Evolutionary conservation across 1,284 basidiomycete species (phyloP).

Genomic region (Apiotrichum montevideense): DNA sequence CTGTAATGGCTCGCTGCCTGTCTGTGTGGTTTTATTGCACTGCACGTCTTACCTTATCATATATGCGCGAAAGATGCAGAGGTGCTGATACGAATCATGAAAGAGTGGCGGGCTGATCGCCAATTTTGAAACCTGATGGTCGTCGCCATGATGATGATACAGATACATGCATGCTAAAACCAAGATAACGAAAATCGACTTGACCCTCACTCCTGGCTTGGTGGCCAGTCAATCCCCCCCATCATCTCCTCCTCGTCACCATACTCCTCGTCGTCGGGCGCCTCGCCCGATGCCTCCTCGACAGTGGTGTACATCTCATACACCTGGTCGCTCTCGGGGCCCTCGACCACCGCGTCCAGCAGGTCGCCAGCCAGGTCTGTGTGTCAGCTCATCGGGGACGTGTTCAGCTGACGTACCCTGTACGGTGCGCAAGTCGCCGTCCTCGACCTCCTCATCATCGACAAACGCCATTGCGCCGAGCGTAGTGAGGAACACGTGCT

Average conservation of each 20-base stretch:
- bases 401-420: slow-evolving; percentile 27
- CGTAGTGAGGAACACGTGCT: slow-evolving; percentile 67
- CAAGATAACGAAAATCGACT: no score
- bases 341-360: slow-evolving; percentile 65
- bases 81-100: no score
- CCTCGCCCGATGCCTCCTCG: background rate
- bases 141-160: no score
- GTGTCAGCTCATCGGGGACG: background rate
- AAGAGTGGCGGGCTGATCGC: no score
- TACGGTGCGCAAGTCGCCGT: slow-evolving; percentile 20
- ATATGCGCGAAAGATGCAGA: background rate
- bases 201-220: background rate
- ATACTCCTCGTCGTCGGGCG: background rate
- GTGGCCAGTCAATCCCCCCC: background rate
- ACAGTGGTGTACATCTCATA: slow-evolving; percentile 57
- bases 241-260: slow-evolving; percentile 3
- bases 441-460: slow-evolving; percentile 49
- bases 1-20: background rate
- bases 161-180: no score
- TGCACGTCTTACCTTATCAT: background rate
- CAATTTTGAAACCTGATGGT: no score
- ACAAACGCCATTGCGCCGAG: slow-evolving; percentile 69
- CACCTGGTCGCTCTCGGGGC: slow-evolving; percentile 60
- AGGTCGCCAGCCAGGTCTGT: slow-evolving; percentile 63
- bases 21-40: background rate